These are phyloP conservation scores for Aspergillus awamori DNA, from an alignment of 2,329 filamentous ascomycete genomes.

Conservation along the genomic window DNA sequence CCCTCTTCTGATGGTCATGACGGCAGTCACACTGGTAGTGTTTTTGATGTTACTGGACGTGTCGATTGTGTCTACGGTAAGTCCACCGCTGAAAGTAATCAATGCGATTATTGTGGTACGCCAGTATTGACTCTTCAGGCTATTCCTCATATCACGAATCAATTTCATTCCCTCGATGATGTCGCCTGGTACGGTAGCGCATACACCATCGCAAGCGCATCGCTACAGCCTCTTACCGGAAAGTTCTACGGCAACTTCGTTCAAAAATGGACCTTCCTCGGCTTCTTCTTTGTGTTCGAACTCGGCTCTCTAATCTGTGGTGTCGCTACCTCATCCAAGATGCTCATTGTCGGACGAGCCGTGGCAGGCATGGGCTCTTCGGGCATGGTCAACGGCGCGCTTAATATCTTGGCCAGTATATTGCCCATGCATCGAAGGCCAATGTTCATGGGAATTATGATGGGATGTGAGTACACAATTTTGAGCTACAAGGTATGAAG, in stretches of 20 bases:
- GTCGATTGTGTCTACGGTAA: constrained; percentile 57
- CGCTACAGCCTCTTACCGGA: constrained; percentile 5
- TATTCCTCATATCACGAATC: constrained; percentile 53
- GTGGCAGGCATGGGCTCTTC: constrained; percentile 15
- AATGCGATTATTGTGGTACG: not conserved
- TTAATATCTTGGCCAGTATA: constrained; percentile 15
- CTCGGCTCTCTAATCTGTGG: constrained; percentile 26
- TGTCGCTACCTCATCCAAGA: constrained; percentile 10
- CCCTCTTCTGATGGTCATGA: constrained; percentile 30
- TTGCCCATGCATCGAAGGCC: constrained; percentile 14
- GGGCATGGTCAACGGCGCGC: constrained; percentile 14
- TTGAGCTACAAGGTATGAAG: not conserved
- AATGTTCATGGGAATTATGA: not conserved
- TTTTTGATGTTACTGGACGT: constrained; percentile 57
- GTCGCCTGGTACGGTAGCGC: constrained; percentile 43
- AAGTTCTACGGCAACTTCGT: constrained; percentile 18
- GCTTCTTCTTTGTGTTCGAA: constrained; percentile 35
- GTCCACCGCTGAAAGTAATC: not conserved
- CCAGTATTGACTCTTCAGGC: constrained; percentile 31
- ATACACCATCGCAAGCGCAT: constrained; percentile 40
- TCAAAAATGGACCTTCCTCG: constrained; percentile 29
- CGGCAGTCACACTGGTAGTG: constrained; percentile 45
- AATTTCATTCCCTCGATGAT: constrained; percentile 39
- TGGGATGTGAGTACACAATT: not conserved
- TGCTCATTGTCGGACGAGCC: constrained; percentile 15